Percentiles rank a stretch among this genome's conserved stretches.
Conservation (phyloP, 2,329 filamentous ascomycete genomes). For the Incumbomyces lentus region DNA sequence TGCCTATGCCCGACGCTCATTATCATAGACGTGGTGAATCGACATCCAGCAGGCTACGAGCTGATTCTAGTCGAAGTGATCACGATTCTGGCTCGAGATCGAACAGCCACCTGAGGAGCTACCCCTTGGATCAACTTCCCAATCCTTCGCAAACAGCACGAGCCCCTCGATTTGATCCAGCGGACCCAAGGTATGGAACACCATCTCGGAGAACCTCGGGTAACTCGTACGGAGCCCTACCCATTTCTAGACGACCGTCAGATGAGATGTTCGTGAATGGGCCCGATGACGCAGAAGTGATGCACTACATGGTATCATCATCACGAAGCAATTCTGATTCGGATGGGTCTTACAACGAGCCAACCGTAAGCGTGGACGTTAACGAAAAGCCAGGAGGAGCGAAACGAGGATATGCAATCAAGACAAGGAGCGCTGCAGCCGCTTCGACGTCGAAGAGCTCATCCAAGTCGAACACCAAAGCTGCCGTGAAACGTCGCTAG, state of each 20-base stretch:
- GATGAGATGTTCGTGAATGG: constrained; percentile 16
- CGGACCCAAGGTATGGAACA: constrained; percentile 25
- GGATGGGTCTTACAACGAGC: constrained; percentile 13
- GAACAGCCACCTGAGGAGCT: constrained; percentile 25
- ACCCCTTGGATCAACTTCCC: constrained; percentile 24
- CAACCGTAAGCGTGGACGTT: constrained; percentile 15
- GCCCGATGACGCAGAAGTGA: constrained; percentile 14
- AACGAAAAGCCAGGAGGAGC: constrained; percentile 10
- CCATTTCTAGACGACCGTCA: constrained; percentile 13
- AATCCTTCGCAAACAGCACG: constrained; percentile 25
- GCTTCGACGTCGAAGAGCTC: constrained; percentile 4
- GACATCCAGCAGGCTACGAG: constrained; percentile 30
- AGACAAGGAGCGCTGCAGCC: constrained; percentile 18
- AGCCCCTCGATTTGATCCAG: constrained; percentile 21
- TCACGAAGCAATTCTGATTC: constrained; percentile 10
- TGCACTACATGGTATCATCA: constrained; percentile 12
- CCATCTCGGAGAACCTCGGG: constrained; percentile 28
- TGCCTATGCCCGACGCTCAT: constrained; percentile 28
- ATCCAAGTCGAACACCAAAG: constrained; percentile 4
- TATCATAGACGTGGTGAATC: constrained; percentile 28
- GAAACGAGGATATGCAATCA: constrained; percentile 13
- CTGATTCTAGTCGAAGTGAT: constrained; percentile 32
- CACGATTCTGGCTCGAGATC: constrained; percentile 31
- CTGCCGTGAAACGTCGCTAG: constrained; percentile 3
- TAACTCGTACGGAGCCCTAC: constrained; percentile 6